phyloP scores from a whole-genome alignment of 2,329 filamentous ascomycete genomes.

The Aspergillus sp. region DNA sequence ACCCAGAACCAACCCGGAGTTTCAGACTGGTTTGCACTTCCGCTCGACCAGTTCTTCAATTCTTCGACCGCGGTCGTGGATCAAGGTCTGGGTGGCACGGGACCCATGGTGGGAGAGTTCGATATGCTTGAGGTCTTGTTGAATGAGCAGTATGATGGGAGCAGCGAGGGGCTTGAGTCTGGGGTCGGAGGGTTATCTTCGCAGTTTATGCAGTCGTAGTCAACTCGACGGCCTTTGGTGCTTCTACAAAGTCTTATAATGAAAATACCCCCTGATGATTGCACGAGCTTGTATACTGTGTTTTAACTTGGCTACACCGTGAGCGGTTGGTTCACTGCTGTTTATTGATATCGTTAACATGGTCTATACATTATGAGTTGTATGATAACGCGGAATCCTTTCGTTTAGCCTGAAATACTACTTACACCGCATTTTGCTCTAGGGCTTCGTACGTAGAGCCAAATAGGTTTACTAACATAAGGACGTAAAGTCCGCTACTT shows the following conservation, averaged over 20 bases:
- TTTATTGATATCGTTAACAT: not conserved
- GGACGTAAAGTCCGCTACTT: no score
- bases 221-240: not conserved
- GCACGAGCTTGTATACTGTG: not conserved
- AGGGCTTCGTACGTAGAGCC: no score
- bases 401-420: no score
- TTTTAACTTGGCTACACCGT: not conserved
- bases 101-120: constrained; percentile 59
- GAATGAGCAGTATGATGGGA: constrained; percentile 42
- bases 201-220: constrained; percentile 28
- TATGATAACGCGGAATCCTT: not conserved
- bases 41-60: constrained; percentile 60
- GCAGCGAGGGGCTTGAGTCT: constrained; percentile 21
- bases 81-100: constrained; percentile 59
- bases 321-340: not conserved
- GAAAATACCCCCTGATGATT: not conserved
- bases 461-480: no score
- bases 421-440: no score
- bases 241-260: not conserved
- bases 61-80: constrained; percentile 45
- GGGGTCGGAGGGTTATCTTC: constrained; percentile 17
- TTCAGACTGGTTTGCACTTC: constrained; percentile 62
- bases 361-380: not conserved
- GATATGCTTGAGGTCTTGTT: constrained; percentile 50
- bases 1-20: constrained; percentile 19